phyloP scores from a whole-genome alignment of 2,329 filamentous ascomycete genomes.

The Thermothelomyces thermophilus region DNA sequence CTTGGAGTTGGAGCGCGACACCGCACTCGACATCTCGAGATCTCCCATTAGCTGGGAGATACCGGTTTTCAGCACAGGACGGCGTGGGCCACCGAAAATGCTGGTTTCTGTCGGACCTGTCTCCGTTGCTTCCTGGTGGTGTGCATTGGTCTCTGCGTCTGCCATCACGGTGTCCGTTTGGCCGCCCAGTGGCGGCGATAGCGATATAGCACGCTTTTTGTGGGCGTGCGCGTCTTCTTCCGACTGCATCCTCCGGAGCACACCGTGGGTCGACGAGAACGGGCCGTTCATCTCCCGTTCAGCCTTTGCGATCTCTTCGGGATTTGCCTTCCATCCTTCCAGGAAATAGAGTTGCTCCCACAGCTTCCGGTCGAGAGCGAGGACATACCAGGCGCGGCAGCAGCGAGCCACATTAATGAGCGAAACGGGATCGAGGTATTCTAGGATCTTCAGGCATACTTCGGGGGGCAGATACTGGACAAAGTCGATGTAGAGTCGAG shows the following conservation, averaged over 20 bases:
- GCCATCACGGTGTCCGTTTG: conserved; percentile 42
- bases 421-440: conserved; percentile 74
- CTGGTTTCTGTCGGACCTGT: conserved; percentile 23
- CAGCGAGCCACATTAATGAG: conserved; percentile 72
- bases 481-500: conserved; percentile 88
- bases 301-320: conserved; percentile 57
- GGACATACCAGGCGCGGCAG: conserved; percentile 73
- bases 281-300: conserved; percentile 53
- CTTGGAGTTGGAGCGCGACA: conserved; percentile 29
- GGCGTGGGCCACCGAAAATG: conserved; percentile 28
- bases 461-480: conserved; percentile 79
- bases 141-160: conserved; percentile 29
- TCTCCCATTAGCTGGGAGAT: conserved; percentile 26
- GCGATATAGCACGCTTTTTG: conserved; percentile 49
- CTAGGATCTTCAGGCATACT: conserved; percentile 82
- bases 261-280: conserved; percentile 29
- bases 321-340: conserved; percentile 78
- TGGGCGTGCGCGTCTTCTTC: conserved; percentile 44
- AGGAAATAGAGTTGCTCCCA: conserved; percentile 79
- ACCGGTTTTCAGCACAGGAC: conserved; percentile 8
- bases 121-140: conserved; percentile 25
- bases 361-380: conserved; percentile 74
- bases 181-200: conserved; percentile 31
- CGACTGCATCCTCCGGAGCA: conserved; percentile 38
- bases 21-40: conserved; percentile 32